Base-by-base conservation (phyloP, 148 eudicot species). In the Drosera capensis region DNA sequence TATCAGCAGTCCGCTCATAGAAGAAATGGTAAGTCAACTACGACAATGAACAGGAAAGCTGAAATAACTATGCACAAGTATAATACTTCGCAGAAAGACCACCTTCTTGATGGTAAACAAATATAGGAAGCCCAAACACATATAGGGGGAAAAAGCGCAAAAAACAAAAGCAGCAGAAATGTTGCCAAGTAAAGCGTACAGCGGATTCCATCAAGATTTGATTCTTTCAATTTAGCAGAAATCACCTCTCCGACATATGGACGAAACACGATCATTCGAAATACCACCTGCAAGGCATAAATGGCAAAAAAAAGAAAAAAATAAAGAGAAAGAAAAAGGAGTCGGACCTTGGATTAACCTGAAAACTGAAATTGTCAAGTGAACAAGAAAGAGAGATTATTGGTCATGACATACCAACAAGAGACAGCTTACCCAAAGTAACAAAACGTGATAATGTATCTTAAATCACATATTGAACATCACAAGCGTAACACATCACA, bases 161-260 rank as follows among this genome's bases (percentile, higher is more conserved):
- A 13, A 51, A 1, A 45, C 35, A 12, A 22, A 13, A 25, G 39
- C 5, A 16, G 0, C 46, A 7, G 23, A 21, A 26, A 4, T 1
- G 2, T 19, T 12, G 16, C 36, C 17, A 41, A 24, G 19, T 18
- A 37, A 18, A 40, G 9, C 62, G 54, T 80, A 88, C 94, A 67
- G 15, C 62, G 92, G 48, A 83, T 60, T 22, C 97, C 97, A 23
- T 58, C 62, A 44, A 40, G 21, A 26, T 54, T 77, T 18, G 86
- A 77, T 46, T 75, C 79, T 56, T 56, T 72, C 1, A 87, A 69
- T 57, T 65, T 80, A 20, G 79, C 94, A 14, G 65, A 47, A 45
- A 87, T 70, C 40, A 80, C 58, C 54, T 87, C 94, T 59, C 97
- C 94, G 34, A 63, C 70, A 61, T 53, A 75, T 17, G 97, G 97